These are phyloP conservation scores for Lathyrus tuberosus DNA, from an alignment of 306 rosid genomes.

Conservation along the genomic window DNA sequence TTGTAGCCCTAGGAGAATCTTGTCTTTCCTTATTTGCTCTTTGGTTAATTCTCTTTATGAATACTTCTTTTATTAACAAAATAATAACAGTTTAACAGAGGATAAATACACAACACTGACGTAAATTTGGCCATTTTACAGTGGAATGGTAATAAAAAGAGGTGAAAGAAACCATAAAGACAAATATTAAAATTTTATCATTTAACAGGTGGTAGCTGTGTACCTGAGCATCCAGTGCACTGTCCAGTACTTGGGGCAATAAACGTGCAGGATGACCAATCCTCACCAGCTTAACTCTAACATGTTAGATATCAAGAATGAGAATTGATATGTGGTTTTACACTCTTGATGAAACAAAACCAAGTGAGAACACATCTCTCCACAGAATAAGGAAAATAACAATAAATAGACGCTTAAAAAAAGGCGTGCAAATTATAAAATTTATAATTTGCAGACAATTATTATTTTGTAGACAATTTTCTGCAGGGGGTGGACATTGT, in stretches of 20 bases:
- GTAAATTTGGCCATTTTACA: neutral
- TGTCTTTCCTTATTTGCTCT: too few relatives aligned
- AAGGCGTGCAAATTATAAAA: neutral
- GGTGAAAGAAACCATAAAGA: slow-evolving; percentile 2
- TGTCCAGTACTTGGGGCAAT: slow-evolving; percentile 96
- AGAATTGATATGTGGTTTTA: slow-evolving; percentile 19
- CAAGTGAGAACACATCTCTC: slow-evolving; percentile 22
- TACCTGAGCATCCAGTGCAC: slow-evolving; percentile 98
- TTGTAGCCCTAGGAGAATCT: too few relatives aligned
- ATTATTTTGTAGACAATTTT: slow-evolving; percentile 13
- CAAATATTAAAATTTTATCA: slow-evolving; percentile 25
- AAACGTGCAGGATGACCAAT: slow-evolving; percentile 98
- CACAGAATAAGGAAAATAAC: slow-evolving; percentile 22
- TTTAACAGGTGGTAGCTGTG: slow-evolving; percentile 15
- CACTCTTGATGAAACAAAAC: slow-evolving; percentile 35
- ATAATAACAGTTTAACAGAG: too few relatives aligned
- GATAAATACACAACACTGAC: too few relatives aligned
- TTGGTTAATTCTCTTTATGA: too few relatives aligned
- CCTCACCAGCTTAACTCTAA: slow-evolving; percentile 95
- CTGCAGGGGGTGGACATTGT: neutral
- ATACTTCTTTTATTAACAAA: too few relatives aligned
- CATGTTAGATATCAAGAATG: slow-evolving; percentile 23
- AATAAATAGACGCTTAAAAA: slow-evolving; percentile 8
- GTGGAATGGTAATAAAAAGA: neutral
- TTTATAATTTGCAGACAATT: neutral